These are phyloP conservation scores for Colletotrichum chlorophyti DNA, from an alignment of 2,329 filamentous ascomycete genomes.

Conservation along the genomic window DNA sequence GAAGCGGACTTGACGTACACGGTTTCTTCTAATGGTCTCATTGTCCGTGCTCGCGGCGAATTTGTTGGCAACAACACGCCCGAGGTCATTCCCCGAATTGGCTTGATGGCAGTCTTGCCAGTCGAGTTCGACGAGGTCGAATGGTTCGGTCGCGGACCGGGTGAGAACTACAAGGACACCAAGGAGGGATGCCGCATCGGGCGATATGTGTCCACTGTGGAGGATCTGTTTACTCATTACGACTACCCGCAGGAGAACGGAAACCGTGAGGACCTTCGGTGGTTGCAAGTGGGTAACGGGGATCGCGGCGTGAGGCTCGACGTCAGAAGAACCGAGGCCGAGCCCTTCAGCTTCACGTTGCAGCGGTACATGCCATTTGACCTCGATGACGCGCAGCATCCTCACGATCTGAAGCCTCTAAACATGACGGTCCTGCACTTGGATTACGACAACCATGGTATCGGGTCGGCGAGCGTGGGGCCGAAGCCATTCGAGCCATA, in stretches of 20 bases:
- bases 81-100: constrained; percentile 54
- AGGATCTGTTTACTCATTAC: constrained; percentile 52
- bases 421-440: constrained; percentile 48
- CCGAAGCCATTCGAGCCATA: constrained; percentile 38
- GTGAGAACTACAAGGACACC: constrained; percentile 59
- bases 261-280: constrained; percentile 56
- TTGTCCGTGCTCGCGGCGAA: constrained; percentile 44
- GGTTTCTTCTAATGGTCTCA: constrained; percentile 43
- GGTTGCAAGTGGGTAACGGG: constrained; percentile 40
- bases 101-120: constrained; percentile 48
- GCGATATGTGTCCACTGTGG: constrained; percentile 41
- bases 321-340: constrained; percentile 11
- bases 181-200: constrained; percentile 52
- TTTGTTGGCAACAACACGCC: constrained; percentile 45
- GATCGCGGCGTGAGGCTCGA: constrained; percentile 27
- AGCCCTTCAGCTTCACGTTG: constrained; percentile 46
- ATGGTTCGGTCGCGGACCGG: constrained; percentile 61
- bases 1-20: constrained; percentile 45
- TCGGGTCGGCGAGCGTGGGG: constrained; percentile 52
- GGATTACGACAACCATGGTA: constrained; percentile 49
- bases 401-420: constrained; percentile 50
- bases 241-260: constrained; percentile 62
- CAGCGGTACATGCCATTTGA: constrained; percentile 50
- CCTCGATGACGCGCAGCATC: constrained; percentile 47
- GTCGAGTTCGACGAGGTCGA: constrained; percentile 32